A percentile compares a stretch with the other conserved stretches of the same genome.
phyloP scores from a whole-genome alignment of 768 basidiomycete genomes.

The Boletus coccyginus region DNA sequence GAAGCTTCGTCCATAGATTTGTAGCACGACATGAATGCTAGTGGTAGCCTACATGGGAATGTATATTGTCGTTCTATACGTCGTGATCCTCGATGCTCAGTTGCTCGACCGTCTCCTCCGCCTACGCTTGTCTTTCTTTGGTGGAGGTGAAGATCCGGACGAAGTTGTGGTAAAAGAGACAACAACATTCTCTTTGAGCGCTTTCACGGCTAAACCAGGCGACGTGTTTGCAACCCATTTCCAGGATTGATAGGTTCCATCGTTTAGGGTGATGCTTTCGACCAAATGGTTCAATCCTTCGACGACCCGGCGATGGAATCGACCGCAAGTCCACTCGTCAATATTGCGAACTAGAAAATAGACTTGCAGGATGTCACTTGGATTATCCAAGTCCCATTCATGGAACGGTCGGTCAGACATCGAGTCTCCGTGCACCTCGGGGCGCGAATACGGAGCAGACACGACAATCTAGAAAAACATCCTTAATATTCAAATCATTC shows the following conservation, averaged over 20 bases:
- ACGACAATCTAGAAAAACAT: constrained; percentile 38
- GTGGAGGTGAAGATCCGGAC: constrained; percentile 25
- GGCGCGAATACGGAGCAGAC: constrained; percentile 45
- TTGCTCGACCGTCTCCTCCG: constrained; percentile 30
- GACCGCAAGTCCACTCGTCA: constrained; percentile 48
- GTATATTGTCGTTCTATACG: not conserved
- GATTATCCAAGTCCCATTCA: constrained; percentile 47
- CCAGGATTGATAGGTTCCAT: constrained; percentile 44
- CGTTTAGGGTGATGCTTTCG: constrained; percentile 32
- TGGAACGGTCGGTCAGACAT: constrained; percentile 34
- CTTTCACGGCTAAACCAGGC: constrained; percentile 15
- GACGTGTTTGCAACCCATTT: constrained; percentile 40
- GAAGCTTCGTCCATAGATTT: constrained; percentile 10
- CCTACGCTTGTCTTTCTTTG: constrained; percentile 31
- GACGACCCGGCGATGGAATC: constrained; percentile 40
- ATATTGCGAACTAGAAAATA: constrained; percentile 53
- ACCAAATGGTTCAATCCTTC: constrained; percentile 38
- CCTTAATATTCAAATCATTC: not conserved
- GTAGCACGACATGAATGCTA: constrained; percentile 5
- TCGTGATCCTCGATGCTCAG: constrained; percentile 1
- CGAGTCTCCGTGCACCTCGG: constrained; percentile 13
- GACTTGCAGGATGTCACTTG: constrained; percentile 46
- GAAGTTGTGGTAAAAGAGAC: constrained; percentile 27
- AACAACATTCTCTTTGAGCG: constrained; percentile 38
- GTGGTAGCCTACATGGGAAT: not conserved